Conservation (phyloP, 2,329 filamentous ascomycete species). For the Fusarium mexicanum region DNA sequence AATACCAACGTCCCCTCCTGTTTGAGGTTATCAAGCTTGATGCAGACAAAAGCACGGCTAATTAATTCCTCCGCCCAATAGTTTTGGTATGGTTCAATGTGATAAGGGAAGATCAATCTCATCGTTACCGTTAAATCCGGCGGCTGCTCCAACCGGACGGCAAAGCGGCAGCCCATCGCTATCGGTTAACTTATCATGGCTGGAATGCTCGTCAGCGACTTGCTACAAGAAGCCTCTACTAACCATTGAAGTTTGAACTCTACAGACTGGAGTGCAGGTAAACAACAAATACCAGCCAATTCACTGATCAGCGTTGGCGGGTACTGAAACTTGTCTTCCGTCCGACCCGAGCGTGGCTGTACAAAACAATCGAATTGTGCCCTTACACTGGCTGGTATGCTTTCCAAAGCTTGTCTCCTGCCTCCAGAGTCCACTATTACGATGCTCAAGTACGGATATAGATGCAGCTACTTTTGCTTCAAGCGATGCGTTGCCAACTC, state of each 20-base stretch:
- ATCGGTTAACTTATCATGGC: background rate
- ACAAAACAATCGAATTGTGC: conserved; percentile 23
- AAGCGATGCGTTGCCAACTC: background rate
- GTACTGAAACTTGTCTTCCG: conserved; percentile 29
- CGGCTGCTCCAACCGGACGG: conserved; percentile 20
- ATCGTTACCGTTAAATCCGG: background rate
- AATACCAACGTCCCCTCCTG: conserved; percentile 20
- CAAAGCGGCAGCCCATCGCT: conserved; percentile 22
- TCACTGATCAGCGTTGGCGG: conserved; percentile 14
- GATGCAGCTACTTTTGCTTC: background rate
- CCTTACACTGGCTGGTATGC: conserved; percentile 1
- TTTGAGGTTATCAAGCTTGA: conserved; percentile 24
- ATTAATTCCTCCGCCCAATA: conserved; percentile 29
- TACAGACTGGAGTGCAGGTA: background rate
- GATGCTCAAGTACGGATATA: background rate
- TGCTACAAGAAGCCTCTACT: conserved; percentile 4
- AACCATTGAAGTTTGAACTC: background rate
- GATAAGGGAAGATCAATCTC: conserved; percentile 15
- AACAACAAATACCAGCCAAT: conserved; percentile 20
- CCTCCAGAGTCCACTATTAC: background rate
- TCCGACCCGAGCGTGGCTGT: conserved; percentile 37
- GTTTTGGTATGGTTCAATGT: background rate
- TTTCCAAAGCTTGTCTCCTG: background rate
- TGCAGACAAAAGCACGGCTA: conserved; percentile 24
- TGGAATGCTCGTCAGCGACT: conserved; percentile 19